Percentiles rank a stretch among this genome's conserved stretches.
Conservation (phyloP, 1,284 basidiomycete genomes). For the Cryptococcus hybrid region DNA sequence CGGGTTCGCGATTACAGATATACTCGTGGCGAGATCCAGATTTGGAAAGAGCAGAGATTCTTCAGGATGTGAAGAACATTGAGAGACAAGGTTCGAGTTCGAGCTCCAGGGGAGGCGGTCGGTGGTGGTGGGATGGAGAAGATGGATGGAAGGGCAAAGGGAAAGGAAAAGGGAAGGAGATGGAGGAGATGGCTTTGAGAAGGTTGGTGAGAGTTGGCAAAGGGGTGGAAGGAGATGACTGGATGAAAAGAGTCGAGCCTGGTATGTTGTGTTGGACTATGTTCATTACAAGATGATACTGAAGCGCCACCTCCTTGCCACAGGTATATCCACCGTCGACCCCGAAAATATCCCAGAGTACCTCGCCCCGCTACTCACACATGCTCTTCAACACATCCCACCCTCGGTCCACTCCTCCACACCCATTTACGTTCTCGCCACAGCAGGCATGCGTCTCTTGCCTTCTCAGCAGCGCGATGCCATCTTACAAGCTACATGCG, state of each 20-base stretch:
- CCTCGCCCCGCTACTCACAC: slow-evolving; percentile 75
- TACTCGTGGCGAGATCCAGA: slow-evolving; percentile 93
- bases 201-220: slow-evolving; percentile 84
- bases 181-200: slow-evolving; percentile 43
- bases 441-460: slow-evolving; percentile 94
- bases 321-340: slow-evolving; percentile 82
- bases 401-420: slow-evolving; percentile 78
- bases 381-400: slow-evolving; percentile 80
- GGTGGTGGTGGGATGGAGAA: slow-evolving; percentile 39
- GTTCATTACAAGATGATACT: slow-evolving; percentile 1
- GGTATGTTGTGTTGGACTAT: slow-evolving; percentile 57
- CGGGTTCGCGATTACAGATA: slow-evolving; percentile 91
- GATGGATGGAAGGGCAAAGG: slow-evolving; percentile 34
- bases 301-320: slow-evolving; percentile 2
- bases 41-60: slow-evolving; percentile 51
- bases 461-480: slow-evolving; percentile 65
- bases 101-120: slow-evolving; percentile 1
- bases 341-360: slow-evolving; percentile 69
- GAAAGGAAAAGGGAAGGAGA: slow-evolving; percentile 34
- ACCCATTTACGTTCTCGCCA: slow-evolving; percentile 91
- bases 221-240: slow-evolving; percentile 77
- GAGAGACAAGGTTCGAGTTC: not conserved
- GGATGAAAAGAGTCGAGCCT: slow-evolving; percentile 91
- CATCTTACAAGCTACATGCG: slow-evolving; percentile 73
- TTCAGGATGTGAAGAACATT: slow-evolving; percentile 19